Base-by-base conservation (phyloP, 805 yeast genomes). In the Cyberlindnera euphorbiiphila region DNA sequence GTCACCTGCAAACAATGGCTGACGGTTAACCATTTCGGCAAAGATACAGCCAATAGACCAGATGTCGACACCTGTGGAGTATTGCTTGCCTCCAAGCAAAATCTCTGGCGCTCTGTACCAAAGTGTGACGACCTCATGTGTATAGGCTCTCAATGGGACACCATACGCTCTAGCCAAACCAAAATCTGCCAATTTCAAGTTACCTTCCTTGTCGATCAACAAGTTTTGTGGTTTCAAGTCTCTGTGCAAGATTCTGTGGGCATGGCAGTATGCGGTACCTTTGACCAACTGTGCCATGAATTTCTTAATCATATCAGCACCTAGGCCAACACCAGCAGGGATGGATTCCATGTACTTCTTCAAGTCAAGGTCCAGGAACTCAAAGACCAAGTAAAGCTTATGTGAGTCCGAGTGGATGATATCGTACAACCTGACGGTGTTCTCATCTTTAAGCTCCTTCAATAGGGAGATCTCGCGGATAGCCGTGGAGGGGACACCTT, bases 71-170 rank as follows among this genome's bases (percentile, higher is more conserved):
- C 98, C 97, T 0, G 98, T 93, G 24, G 96, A 86, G 62, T 93
- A 93, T 56, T 93, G 97, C 50, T 94, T 85, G 4, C 97, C 96
- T 11, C 98, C 98, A 47, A 93, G 74, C 43, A 93, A 68, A 39
- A 93, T 86, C 64, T 93, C 98, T 4, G 98, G 98, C 1, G 97
- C 87, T 49, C 98, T 72, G 61, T 93, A 93, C 98, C 98, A 93
- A 50, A 93, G 68, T 0, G 98, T 93, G 33, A 93, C 98, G 32
- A 93, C 98, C 61, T 93, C 98, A 64, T 93, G 97, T 10, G 98
- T 91, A 57, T 91, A 93, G 2, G 96, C 95, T 55, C 96, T 77
- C 44, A 93, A 75, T 1, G 98, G 98, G 11, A 93, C 96, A 36
- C 98, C 98, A 61, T 88, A 93, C 0, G 97, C 98, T 45, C 98